Evolutionary conservation across 345 rosid species (phyloP).

Genomic region (Clausena lansium): DNA sequence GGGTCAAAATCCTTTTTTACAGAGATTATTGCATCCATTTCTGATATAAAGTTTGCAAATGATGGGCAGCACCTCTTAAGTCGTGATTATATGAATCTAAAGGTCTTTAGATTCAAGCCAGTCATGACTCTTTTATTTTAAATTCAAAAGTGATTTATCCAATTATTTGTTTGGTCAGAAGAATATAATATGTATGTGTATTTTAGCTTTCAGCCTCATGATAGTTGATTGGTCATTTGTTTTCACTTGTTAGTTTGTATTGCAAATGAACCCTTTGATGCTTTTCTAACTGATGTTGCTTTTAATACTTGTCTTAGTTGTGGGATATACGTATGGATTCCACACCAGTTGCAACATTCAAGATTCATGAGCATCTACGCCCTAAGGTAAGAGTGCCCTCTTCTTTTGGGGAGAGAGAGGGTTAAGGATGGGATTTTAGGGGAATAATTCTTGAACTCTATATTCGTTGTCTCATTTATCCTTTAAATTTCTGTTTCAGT

Average conservation of each 20-base stretch:
- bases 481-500: not conserved
- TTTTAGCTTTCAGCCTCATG: slow-evolving; percentile 6
- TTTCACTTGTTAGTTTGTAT: not conserved
- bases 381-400: slow-evolving; percentile 41
- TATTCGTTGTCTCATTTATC: not conserved
- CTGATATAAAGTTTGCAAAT: slow-evolving; percentile 56
- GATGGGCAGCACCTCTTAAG: slow-evolving; percentile 57
- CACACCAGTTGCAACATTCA: slow-evolving; percentile 48
- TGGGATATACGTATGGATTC: slow-evolving; percentile 64
- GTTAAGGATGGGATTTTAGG: not conserved
- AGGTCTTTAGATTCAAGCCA: slow-evolving; percentile 33
- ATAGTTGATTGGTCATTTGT: not conserved
- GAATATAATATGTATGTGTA: not conserved
- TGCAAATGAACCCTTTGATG: slow-evolving; percentile 5
- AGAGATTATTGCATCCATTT: slow-evolving; percentile 58
- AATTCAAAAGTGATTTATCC: slow-evolving; percentile 9
- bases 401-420: too few relatives aligned
- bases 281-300: slow-evolving; percentile 13
- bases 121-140: slow-evolving; percentile 4
- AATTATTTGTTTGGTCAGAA: not conserved
- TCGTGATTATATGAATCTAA: slow-evolving; percentile 65
- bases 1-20: slow-evolving; percentile 58
- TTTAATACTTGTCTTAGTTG: slow-evolving; percentile 35
- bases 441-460: not conserved
- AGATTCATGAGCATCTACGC: slow-evolving; percentile 56